phyloP scores from a whole-genome alignment of 208 protist species.

The Wallacemonas collosoma region DNA sequence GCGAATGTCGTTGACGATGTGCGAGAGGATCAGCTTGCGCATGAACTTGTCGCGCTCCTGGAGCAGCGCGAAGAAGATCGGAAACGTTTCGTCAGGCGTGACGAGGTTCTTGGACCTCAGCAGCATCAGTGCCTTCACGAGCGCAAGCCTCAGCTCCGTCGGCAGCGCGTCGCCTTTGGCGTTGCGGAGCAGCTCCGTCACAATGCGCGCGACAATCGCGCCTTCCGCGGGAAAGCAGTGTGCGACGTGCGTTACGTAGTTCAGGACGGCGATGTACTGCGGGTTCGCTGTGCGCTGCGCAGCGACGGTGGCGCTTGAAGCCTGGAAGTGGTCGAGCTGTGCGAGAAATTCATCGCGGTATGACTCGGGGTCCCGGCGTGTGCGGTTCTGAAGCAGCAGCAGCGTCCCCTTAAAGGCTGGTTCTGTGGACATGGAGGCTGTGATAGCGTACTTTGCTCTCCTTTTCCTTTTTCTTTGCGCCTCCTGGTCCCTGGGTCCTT shows the following conservation, averaged over 20 bases:
- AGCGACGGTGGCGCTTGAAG: constrained; percentile 88
- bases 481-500: too few relatives aligned
- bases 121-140: constrained; percentile 94
- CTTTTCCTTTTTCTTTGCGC: too few relatives aligned
- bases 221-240: constrained; percentile 92
- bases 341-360: constrained; percentile 96
- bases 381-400: constrained; percentile 95
- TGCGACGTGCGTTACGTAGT: constrained; percentile 87
- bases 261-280: constrained; percentile 80
- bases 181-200: constrained; percentile 84
- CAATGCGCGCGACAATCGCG: constrained; percentile 74
- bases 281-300: constrained; percentile 88
- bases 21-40: constrained; percentile 81
- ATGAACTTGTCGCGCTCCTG: constrained; percentile 95
- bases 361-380: constrained; percentile 93
- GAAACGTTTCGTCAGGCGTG: constrained; percentile 82
- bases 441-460: too few relatives aligned
- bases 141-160: constrained; percentile 73
- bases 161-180: constrained; percentile 80
- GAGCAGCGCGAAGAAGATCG: constrained; percentile 96
- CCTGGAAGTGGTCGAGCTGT: constrained; percentile 95
- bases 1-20: constrained; percentile 96
- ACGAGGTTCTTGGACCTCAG: constrained; percentile 94
- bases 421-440: constrained; percentile 44
- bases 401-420: constrained; percentile 91